Percentiles rank a stretch among this genome's conserved stretches.
These are phyloP conservation scores for Roridomyces roridus DNA, from an alignment of 768 basidiomycete species.

Conservation along the genomic window DNA sequence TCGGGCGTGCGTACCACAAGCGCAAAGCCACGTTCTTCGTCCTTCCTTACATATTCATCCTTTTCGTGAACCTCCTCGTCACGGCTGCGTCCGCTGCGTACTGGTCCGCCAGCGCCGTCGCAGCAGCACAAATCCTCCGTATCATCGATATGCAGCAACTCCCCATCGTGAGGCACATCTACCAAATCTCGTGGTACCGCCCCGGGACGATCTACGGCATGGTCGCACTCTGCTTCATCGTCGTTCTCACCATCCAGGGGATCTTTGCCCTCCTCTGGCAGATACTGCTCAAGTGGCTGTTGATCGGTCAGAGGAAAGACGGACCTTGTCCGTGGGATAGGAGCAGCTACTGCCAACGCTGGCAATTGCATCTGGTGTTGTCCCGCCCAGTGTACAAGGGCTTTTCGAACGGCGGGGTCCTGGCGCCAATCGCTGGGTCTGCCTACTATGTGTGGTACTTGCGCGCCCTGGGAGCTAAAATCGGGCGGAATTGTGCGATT, in stretches of 20 bases:
- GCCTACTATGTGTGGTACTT: constrained; percentile 52
- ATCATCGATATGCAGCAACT: constrained; percentile 37
- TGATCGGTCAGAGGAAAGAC: constrained; percentile 46
- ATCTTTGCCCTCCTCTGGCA: constrained; percentile 45
- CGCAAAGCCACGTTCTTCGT: constrained; percentile 46
- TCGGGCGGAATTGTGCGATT: constrained; percentile 48
- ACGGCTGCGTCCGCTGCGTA: constrained; percentile 44
- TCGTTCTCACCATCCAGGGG: constrained; percentile 45
- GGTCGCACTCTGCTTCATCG: constrained; percentile 44
- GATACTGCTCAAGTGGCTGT: constrained; percentile 49
- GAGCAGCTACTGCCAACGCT: constrained; percentile 55
- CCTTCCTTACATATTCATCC: constrained; percentile 43
- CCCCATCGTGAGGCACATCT: constrained; percentile 34
- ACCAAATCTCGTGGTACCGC: constrained; percentile 44
- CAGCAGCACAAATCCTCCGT: constrained; percentile 44
- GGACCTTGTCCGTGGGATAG: constrained; percentile 53
- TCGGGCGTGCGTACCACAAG: constrained; percentile 50
- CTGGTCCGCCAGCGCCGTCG: constrained; percentile 48
- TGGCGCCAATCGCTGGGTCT: constrained; percentile 45
- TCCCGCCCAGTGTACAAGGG: constrained; percentile 45
- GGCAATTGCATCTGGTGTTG: constrained; percentile 51
- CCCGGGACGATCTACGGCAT: constrained; percentile 45
- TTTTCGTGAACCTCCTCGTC: constrained; percentile 43
- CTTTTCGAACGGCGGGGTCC: constrained; percentile 47
- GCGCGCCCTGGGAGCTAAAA: constrained; percentile 49